Percentiles rank a stretch among this genome's conserved stretches.
phyloP scores from a whole-genome alignment of 148 eudicot genomes.

The Cornus florida region DNA sequence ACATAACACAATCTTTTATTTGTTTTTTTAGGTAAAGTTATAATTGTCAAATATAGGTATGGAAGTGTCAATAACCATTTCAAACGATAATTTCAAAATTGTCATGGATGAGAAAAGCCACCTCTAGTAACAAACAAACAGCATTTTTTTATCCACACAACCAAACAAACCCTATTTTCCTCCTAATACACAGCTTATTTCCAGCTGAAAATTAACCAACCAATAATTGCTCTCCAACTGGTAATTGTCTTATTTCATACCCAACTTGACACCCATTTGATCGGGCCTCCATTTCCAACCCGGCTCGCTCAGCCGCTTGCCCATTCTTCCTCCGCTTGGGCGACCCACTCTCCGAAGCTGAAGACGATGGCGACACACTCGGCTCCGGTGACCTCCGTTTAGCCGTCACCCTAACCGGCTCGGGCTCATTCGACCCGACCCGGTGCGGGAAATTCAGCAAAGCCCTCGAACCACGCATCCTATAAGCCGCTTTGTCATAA shows the following conservation, averaged over 20 bases:
- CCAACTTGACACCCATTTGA: conserved; percentile 18
- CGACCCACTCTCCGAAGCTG: conserved; percentile 26
- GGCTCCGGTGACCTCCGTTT: conserved; percentile 52
- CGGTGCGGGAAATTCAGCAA: conserved; percentile 52
- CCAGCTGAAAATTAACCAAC: background rate
- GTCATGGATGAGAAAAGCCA: no score
- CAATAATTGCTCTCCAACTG: background rate
- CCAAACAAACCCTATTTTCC: background rate
- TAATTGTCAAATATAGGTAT: no score
- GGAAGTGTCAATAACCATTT: no score
- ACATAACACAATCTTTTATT: no score
- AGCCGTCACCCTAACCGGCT: conserved; percentile 51
- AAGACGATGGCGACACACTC: conserved; percentile 12
- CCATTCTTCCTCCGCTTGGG: conserved; percentile 34
- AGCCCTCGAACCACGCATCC: conserved; percentile 59
- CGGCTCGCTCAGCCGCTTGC: conserved; percentile 24
- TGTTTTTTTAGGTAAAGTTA: no score
- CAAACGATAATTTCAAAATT: no score
- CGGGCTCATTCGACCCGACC: conserved; percentile 48
- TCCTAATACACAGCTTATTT: background rate
- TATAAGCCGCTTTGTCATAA: conserved; percentile 55
- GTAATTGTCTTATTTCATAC: background rate
- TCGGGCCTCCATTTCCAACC: conserved; percentile 32
- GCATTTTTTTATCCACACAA: background rate
- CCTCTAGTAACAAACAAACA: no score